These are phyloP conservation scores for Davidsoniella australis DNA, from an alignment of 2,329 filamentous ascomycete species.

Conservation along the genomic window DNA sequence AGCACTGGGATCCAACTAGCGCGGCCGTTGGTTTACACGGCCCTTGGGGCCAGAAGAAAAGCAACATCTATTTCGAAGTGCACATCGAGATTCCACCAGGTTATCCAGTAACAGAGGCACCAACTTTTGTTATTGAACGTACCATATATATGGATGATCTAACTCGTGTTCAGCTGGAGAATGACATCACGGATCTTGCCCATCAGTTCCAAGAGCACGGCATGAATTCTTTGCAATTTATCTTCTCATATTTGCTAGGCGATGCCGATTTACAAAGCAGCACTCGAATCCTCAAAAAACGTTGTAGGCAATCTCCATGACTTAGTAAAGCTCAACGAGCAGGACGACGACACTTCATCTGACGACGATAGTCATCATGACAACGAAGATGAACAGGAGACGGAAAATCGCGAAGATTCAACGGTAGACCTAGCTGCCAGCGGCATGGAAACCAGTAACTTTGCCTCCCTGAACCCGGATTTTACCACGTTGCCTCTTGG, in stretches of 20 bases:
- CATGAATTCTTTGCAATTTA: slow-evolving; percentile 44
- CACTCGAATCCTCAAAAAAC: slow-evolving; percentile 42
- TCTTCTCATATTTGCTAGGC: slow-evolving; percentile 45
- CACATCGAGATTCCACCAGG: slow-evolving; percentile 40
- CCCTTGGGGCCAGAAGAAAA: slow-evolving; percentile 41
- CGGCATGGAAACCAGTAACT: slow-evolving; percentile 36
- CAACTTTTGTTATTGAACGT: slow-evolving; percentile 43
- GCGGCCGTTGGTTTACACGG: slow-evolving; percentile 20
- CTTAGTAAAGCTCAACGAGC: slow-evolving; percentile 36
- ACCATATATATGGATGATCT: slow-evolving; percentile 43
- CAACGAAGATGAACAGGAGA: background rate
- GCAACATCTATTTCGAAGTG: slow-evolving; percentile 44
- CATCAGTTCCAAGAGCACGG: slow-evolving; percentile 37
- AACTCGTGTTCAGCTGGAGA: slow-evolving; percentile 27
- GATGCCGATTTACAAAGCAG: slow-evolving; percentile 44
- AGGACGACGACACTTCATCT: slow-evolving; percentile 63
- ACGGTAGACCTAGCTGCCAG: slow-evolving; percentile 33
- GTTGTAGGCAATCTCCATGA: slow-evolving; percentile 32
- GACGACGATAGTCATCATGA: slow-evolving; percentile 36
- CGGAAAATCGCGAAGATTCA: slow-evolving; percentile 37
- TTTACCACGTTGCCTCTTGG: slow-evolving; percentile 34
- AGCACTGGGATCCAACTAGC: slow-evolving; percentile 31
- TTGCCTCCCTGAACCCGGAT: slow-evolving; percentile 31
- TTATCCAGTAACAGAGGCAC: slow-evolving; percentile 41
- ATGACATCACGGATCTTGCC: slow-evolving; percentile 28